Evolutionary conservation across 202 grass and related monocot species (phyloP), one percentile per base, ranked within the genome.

Genomic region (Bolboschoenoplectus hybrid): DNA sequence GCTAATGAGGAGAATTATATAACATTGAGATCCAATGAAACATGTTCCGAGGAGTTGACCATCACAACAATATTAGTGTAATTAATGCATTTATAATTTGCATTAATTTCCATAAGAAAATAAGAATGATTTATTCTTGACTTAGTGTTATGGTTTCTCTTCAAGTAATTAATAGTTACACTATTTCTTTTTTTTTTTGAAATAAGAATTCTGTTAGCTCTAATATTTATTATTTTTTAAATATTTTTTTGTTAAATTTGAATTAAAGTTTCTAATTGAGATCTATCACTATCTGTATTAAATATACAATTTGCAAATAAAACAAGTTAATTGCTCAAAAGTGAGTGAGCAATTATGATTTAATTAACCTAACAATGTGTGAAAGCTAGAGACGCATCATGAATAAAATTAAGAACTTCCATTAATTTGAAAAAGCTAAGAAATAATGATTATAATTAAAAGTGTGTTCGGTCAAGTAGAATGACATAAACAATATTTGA

Each of bases 11-110:
- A 71, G 45, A 39, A 45, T 71, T 69, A 44, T 6, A 71, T 44
- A 19, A 6, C 13, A 71, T 71, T 68, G 14, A 70, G 67, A 70
- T 71, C 40, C 13, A n/a, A 71, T 45, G 40, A 45, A 71, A 71
- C 67, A 71, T 71, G 38, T 71, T 71, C 67, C 67, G 40, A 71
- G 40, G 35, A 58, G 34, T 79, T 79, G 51, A 79, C 52, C 52
- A 79, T 40, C 35, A 40, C 49, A 78, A 14, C 12, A 9, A 13
- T n/a, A 51, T 78, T 38, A 26, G 0, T 26, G 26, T 26, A 26
- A 26, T 53, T 38, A 56, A 78, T 78, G 74, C 50, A 78, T 78
- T 56, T 38, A n/a, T 39, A 32, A 78, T 38, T 4, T 57, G 13
- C 74, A 55, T n/a, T 12, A 69, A 2, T 44, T 69, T 68, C 43